Conservation (phyloP, 2,329 filamentous ascomycete genomes). For the Thelonectria rubi region DNA sequence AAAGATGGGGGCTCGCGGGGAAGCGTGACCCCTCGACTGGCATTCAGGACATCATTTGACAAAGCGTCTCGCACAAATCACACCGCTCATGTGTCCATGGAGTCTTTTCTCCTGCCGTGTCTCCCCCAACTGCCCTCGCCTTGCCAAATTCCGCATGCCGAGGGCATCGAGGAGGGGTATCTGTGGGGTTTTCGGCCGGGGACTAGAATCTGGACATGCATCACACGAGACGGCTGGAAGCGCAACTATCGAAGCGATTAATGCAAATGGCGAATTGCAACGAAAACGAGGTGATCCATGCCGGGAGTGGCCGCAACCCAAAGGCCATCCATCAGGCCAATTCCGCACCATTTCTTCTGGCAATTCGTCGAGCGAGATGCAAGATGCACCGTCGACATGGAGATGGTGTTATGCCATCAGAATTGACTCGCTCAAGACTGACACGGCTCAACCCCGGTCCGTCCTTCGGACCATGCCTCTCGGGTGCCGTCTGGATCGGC, state of each 20-base stretch:
- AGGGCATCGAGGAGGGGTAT: neutral
- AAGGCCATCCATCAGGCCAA: neutral
- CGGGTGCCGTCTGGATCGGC: neutral
- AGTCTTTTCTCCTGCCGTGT: constrained; percentile 1
- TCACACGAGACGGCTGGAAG: neutral
- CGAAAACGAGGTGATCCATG: neutral
- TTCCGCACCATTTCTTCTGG: neutral
- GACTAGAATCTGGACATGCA: constrained; percentile 5
- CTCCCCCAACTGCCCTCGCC: neutral
- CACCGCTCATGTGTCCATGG: constrained; percentile 6
- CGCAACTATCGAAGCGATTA: neutral
- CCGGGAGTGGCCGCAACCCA: neutral
- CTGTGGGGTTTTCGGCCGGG: neutral
- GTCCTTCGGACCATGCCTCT: neutral
- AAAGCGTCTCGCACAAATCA: constrained; percentile 8
- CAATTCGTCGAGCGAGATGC: neutral
- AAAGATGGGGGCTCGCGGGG: neutral
- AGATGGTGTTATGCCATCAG: constrained; percentile 2
- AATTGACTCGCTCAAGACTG: neutral
- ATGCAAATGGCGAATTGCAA: neutral
- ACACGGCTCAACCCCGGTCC: neutral
- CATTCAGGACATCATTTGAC: constrained; percentile 4
- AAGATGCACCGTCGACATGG: neutral
- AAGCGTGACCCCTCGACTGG: constrained; percentile 11
- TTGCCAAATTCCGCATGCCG: neutral